Conservation (phyloP, 108 stramenopile species). For the Poteriospumella lacustris region DNA sequence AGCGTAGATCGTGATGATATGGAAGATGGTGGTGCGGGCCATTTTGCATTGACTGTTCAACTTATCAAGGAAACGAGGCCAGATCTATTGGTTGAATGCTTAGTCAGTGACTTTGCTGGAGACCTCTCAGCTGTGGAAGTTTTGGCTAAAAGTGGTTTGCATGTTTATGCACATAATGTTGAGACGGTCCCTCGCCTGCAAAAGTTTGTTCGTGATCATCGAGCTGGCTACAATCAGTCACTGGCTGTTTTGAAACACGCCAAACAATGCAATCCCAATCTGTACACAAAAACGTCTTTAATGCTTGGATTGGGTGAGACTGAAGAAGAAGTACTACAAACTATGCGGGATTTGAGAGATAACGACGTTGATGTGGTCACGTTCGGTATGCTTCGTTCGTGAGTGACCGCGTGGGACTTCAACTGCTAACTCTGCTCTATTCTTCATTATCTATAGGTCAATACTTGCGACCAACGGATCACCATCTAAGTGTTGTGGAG, state of each 20-base stretch:
- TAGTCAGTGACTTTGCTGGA: conserved; percentile 93
- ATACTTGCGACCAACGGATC: conserved; percentile 88
- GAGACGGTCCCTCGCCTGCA: conserved; percentile 93
- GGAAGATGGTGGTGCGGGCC: conserved; percentile 72
- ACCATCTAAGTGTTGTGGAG: conserved; percentile 86
- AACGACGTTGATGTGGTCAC: conserved; percentile 92
- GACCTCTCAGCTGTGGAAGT: conserved; percentile 61
- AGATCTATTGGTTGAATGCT: conserved; percentile 86
- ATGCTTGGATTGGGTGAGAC: conserved; percentile 99
- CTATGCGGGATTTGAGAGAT: conserved; percentile 83
- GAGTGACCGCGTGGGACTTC: no score
- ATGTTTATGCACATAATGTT: conserved; percentile 98
- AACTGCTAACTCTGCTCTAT: no score
- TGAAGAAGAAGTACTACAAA: conserved; percentile 85
- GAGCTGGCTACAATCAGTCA: conserved; percentile 86
- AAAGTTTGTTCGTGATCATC: conserved; percentile 49
- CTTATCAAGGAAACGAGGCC: conserved; percentile 79
- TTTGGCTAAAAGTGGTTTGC: conserved; percentile 84
- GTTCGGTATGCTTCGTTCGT: conserved; percentile 67
- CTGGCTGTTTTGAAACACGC: conserved; percentile 76
- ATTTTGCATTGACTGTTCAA: conserved; percentile 87
- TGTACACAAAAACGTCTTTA: conserved; percentile 88
- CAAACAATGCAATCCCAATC: conserved; percentile 64
- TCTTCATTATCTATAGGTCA: no score
- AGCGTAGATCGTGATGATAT: conserved; percentile 92